Evolutionary conservation across 305 asterid species (phyloP), one percentile per base, ranked within the genome.

Genomic region (Solanum hybrid): DNA sequence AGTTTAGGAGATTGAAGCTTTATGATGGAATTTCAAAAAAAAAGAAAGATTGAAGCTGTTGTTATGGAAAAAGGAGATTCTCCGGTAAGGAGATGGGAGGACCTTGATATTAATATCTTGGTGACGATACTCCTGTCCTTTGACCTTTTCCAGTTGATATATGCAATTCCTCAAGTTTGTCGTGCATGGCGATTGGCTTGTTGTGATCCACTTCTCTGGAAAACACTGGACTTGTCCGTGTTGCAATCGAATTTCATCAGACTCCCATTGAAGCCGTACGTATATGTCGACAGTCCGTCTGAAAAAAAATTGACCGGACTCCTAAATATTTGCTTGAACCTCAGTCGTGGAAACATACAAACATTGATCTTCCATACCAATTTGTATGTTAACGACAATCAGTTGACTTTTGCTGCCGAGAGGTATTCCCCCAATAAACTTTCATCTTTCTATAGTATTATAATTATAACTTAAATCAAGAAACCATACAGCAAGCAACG

Each of bases 111-210:
- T 10, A 98, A 97, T 88, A 92, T 93, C 87, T 85, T 97, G 95
- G 97, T 94, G 79, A 94, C 68, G 93, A 93, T 96, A 92, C 94
- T 97, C 90, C 95, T 91, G 93, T 90, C 90, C 15, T 91, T 96
- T 76, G 88, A 94, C 93, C 92, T 57, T 72, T 88, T 94, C 32
- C 93, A 94, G 91, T 92, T 96, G 89, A 94, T 94, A 83, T 92
- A 94, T 37, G 96, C 96, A 38, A 92, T 95, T 37, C 97, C 92
- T 89, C 98, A 94, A 72, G 98, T 96, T 89, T 96, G 99, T 93
- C 94, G 94, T 90, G 90, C 94, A 3, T 96, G 99, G 97, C 94
- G 97, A 80, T n/a, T 29, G 36, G 37, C 37, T 29, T 75, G 80
- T 75, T 75, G 12, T 75, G 80, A 75, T 29, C 80, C 10, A 29